Conservation (phyloP, 2,329 filamentous ascomycete species). For the Atkinsonella hypoxylon region DNA sequence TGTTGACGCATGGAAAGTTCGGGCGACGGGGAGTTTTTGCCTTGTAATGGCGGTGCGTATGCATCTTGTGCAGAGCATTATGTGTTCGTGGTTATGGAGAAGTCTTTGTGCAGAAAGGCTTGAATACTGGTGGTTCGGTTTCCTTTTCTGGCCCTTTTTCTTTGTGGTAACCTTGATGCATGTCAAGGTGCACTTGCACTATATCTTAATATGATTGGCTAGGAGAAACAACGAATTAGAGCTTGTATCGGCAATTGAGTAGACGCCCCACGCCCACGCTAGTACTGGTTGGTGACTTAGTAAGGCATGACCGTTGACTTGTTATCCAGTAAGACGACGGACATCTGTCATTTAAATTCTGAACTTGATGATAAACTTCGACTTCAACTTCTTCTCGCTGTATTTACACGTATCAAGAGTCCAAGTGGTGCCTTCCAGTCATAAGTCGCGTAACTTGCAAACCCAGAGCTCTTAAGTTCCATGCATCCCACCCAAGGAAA, state of each 20-base stretch:
- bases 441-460: neutral
- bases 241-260: no score
- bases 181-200: neutral
- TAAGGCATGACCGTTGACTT: no score
- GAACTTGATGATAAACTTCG: neutral
- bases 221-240: no score
- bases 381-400: conserved; percentile 14
- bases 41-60: conserved; percentile 29
- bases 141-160: no score
- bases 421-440: conserved; percentile 10
- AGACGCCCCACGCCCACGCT: no score
- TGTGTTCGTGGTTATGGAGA: neutral
- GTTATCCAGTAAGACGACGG: neutral
- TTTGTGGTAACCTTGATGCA: no score
- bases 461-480: neutral
- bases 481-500: no score
- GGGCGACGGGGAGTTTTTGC: conserved; percentile 18
- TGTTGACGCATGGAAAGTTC: conserved; percentile 29
- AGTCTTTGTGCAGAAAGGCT: conserved; percentile 1
- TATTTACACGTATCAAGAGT: conserved; percentile 21
- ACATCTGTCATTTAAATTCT: neutral
- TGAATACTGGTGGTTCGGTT: neutral
- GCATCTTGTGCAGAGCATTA: conserved; percentile 34
- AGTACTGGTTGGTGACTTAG: no score
- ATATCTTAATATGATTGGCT: neutral